These are phyloP conservation scores for Hymenoscyphus linearis DNA, from an alignment of 2,329 filamentous ascomycete species.

Conservation along the genomic window DNA sequence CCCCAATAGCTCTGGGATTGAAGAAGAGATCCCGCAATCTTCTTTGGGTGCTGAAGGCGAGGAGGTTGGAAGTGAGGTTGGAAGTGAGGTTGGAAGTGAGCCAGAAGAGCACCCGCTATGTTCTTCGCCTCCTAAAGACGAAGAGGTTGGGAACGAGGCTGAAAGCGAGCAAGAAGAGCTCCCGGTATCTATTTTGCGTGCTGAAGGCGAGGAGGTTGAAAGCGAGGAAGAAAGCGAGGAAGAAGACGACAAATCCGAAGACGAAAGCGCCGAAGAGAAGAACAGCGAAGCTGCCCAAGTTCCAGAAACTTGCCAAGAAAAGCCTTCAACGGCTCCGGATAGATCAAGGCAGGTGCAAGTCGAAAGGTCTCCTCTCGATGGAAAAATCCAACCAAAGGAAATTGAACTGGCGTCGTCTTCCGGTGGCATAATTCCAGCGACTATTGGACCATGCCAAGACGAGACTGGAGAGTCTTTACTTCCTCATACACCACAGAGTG, in stretches of 20 bases:
- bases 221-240: conserved; percentile 2
- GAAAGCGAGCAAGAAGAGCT: no score
- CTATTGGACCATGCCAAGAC: background rate
- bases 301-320: conserved; percentile 8
- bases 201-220: conserved; percentile 20
- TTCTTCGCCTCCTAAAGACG: no score
- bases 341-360: conserved; percentile 21
- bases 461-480: background rate
- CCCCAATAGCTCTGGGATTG: conserved; percentile 12
- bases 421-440: background rate
- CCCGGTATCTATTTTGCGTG: conserved; percentile 22
- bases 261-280: conserved; percentile 1
- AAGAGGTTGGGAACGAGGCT: no score
- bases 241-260: no score
- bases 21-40: conserved; percentile 25
- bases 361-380: conserved; percentile 21
- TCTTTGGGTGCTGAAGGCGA: conserved; percentile 25
- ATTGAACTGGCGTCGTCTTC: background rate
- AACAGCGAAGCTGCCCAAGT: conserved; percentile 1
- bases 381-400: background rate
- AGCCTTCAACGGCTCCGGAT: conserved; percentile 15
- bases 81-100: conserved; percentile 6
- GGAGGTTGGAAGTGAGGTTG: conserved; percentile 5
- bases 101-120: no score
- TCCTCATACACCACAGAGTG: background rate